Conservation (phyloP, 202 grass and related monocot genomes). For the Elaeis oleifera region DNA sequence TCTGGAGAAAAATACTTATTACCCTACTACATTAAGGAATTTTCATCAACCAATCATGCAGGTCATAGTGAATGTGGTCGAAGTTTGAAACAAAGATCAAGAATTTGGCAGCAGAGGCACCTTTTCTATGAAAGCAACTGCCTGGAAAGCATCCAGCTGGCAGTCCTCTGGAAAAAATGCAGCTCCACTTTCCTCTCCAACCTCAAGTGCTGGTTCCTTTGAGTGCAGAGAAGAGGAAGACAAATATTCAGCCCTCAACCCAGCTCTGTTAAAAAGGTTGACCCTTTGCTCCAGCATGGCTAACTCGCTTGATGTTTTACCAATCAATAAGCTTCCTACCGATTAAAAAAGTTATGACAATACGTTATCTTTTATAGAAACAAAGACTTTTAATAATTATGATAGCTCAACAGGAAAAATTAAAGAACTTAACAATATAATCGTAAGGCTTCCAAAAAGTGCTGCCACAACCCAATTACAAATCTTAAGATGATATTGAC, state of each 20-base stretch:
- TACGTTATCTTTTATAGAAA: neutral
- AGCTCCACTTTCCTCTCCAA: constrained; percentile 69
- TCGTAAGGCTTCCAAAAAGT: no score
- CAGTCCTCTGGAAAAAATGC: constrained; percentile 66
- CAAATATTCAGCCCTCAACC: constrained; percentile 60
- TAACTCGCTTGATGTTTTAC: constrained; percentile 56
- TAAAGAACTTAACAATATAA: no score
- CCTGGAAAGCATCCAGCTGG: constrained; percentile 62
- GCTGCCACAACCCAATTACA: no score
- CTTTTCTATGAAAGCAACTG: constrained; percentile 85
- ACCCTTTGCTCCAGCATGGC: constrained; percentile 50
- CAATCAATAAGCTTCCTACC: constrained; percentile 83
- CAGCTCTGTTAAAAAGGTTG: constrained; percentile 47
- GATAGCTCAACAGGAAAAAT: no score
- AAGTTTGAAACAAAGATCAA: no score
- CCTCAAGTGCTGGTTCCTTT: constrained; percentile 54
- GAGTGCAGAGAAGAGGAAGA: constrained; percentile 33
- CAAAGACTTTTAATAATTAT: no score
- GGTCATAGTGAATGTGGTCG: no score
- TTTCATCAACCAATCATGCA: no score
- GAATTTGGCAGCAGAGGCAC: constrained; percentile 16
- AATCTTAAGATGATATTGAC: no score
- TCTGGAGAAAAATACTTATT: constrained; percentile 54
- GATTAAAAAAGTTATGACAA: neutral
- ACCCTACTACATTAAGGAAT: constrained; percentile 36